Evolutionary conservation across 2,329 filamentous ascomycete species (phyloP).

Genomic region (Annulohypoxylon truncatum): DNA sequence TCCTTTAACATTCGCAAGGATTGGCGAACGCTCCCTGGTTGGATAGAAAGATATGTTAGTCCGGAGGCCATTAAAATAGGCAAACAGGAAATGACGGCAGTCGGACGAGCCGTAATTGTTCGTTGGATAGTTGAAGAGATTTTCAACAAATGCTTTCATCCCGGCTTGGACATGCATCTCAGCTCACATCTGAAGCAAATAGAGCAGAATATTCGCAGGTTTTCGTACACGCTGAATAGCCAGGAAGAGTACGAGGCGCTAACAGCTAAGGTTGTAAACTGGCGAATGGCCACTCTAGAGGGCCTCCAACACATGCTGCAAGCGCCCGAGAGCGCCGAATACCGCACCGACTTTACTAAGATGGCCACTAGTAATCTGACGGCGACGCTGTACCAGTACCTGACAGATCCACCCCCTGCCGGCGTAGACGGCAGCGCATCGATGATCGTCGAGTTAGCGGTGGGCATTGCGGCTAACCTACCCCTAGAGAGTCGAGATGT

Average conservation of each 20-base stretch:
- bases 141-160: slow-evolving; percentile 93
- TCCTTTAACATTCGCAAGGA: slow-evolving; percentile 97
- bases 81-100: slow-evolving; percentile 97
- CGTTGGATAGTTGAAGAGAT: slow-evolving; percentile 92
- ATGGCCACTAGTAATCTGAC: slow-evolving; percentile 76
- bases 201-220: slow-evolving; percentile 85
- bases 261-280: slow-evolving; percentile 87
- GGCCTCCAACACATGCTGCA: slow-evolving; percentile 80
- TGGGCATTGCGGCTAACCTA: slow-evolving; percentile 86
- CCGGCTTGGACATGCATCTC: slow-evolving; percentile 79
- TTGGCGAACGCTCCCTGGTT: slow-evolving; percentile 84
- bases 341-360: slow-evolving; percentile 76
- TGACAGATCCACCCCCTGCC: slow-evolving; percentile 79
- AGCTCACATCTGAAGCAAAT: slow-evolving; percentile 85
- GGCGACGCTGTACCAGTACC: slow-evolving; percentile 75
- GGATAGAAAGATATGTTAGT: slow-evolving; percentile 84
- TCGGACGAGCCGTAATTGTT: slow-evolving; percentile 88
- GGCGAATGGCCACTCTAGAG: slow-evolving; percentile 93
- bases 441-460: slow-evolving; percentile 92
- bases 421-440: slow-evolving; percentile 89
- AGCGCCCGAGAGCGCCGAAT: slow-evolving; percentile 71
- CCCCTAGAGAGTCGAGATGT: slow-evolving; percentile 94
- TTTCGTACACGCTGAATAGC: slow-evolving; percentile 77
- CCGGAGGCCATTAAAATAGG: slow-evolving; percentile 86
- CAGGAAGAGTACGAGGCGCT: slow-evolving; percentile 91